Evolutionary conservation across 2,329 filamentous ascomycete species (phyloP).

Genomic region (Fusarium phyllophilum): DNA sequence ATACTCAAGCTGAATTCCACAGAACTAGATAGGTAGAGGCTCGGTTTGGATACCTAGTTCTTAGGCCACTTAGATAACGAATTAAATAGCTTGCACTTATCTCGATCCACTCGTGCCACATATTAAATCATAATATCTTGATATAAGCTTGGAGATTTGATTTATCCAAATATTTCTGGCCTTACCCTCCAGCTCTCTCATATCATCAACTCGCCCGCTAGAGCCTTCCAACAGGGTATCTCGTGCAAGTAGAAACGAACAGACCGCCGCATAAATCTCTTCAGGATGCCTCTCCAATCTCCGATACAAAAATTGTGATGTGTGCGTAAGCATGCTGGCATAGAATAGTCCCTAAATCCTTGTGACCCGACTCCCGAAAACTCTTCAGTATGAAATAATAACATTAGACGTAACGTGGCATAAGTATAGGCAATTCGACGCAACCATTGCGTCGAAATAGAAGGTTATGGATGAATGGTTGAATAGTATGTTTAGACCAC

Average conservation of each 20-base stretch:
- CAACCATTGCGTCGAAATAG: not conserved
- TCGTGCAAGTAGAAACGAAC: conserved; percentile 45
- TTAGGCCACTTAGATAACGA: conserved; percentile 1
- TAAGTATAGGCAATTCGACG: conserved; percentile 2
- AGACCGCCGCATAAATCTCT: conserved; percentile 37
- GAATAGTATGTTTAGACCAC: conserved; percentile 50
- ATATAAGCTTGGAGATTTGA: not conserved
- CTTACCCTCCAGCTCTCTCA: conserved; percentile 3
- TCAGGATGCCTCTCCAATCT: conserved; percentile 17
- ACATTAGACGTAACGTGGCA: conserved; percentile 28
- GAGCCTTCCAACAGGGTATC: conserved; percentile 45
- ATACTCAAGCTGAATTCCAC: not conserved
- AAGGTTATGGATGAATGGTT: not conserved
- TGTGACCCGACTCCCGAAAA: conserved; percentile 24
- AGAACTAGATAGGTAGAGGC: not conserved
- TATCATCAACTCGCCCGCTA: conserved; percentile 23
- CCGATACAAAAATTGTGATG: conserved; percentile 25
- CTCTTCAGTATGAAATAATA: conserved; percentile 22
- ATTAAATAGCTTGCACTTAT: conserved; percentile 2
- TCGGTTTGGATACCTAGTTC: conserved; percentile 28
- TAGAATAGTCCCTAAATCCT: conserved; percentile 3
- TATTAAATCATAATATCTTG: not conserved
- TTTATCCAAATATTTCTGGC: conserved; percentile 1
- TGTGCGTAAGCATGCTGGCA: conserved; percentile 5
- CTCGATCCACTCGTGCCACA: not conserved